Conservation (phyloP, 2,329 filamentous ascomycete species). For the Graphilbum ipis-grandicollis region DNA sequence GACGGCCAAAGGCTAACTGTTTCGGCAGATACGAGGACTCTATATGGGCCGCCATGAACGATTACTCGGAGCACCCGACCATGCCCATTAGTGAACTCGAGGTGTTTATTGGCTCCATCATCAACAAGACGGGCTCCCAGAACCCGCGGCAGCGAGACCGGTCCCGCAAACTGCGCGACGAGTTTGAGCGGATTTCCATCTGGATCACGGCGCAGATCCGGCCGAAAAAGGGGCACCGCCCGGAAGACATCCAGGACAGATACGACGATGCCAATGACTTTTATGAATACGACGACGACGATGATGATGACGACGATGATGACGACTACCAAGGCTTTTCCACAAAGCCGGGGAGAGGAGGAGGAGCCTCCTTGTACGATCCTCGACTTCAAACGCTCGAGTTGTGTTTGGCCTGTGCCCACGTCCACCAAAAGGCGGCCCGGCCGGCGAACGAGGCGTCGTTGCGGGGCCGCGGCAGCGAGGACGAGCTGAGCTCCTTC, state of each 20-base stretch:
- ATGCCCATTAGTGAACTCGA: conserved; percentile 30
- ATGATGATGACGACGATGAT: background rate
- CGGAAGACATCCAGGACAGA: background rate
- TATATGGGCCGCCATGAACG: conserved; percentile 21
- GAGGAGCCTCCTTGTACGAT: background rate
- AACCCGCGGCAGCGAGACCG: conserved; percentile 32
- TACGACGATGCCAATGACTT: no score
- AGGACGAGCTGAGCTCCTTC: conserved; percentile 13
- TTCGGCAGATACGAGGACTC: conserved; percentile 30
- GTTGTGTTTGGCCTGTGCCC: conserved; percentile 15
- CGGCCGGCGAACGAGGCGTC: background rate
- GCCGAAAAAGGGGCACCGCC: background rate
- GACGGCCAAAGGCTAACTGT: no score
- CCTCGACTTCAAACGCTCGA: conserved; percentile 10
- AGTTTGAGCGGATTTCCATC: conserved; percentile 27
- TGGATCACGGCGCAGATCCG: conserved; percentile 16
- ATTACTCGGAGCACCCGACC: conserved; percentile 27
- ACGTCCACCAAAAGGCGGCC: background rate
- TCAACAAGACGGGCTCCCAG: conserved; percentile 31
- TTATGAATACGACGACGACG: no score
- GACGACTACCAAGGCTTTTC: background rate
- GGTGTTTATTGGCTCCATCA: conserved; percentile 37
- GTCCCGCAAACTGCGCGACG: conserved; percentile 32
- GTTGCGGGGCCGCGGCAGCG: background rate
- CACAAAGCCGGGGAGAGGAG: background rate